These are phyloP conservation scores for Saccharomyces hybrid DNA, from an alignment of 1,139 yeast genomes.

Conservation along the genomic window DNA sequence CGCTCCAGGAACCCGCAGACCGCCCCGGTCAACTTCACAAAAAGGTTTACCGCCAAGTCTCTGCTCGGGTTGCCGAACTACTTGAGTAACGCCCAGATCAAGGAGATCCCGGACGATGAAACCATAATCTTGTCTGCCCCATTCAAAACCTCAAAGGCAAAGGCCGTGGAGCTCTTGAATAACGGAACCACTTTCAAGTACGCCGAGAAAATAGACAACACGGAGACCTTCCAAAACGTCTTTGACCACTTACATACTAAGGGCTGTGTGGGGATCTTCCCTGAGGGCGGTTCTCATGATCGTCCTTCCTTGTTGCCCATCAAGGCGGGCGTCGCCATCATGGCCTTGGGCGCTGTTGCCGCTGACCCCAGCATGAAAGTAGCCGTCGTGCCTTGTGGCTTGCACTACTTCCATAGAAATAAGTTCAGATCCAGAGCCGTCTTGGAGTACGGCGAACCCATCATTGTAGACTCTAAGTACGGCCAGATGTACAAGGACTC, in stretches of 20 bases:
- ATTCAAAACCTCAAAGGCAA: slow-evolving; percentile 32
- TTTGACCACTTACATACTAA: slow-evolving; percentile 52
- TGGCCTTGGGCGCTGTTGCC: slow-evolving; percentile 71
- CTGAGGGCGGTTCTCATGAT: slow-evolving; percentile 68
- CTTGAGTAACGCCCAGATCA: slow-evolving; percentile 52
- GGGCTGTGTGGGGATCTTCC: slow-evolving; percentile 60
- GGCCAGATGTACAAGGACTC: slow-evolving; percentile 48
- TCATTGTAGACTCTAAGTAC: slow-evolving; percentile 42
- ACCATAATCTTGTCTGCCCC: slow-evolving; percentile 44
- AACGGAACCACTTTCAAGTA: slow-evolving; percentile 46
- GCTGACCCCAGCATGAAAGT: slow-evolving; percentile 49
- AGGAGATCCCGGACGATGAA: slow-evolving; percentile 45
- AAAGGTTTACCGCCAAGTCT: slow-evolving; percentile 40
- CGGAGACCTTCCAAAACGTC: slow-evolving; percentile 51
- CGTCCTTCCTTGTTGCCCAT: slow-evolving; percentile 64
- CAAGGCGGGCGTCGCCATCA: slow-evolving; percentile 74
- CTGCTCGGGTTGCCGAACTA: slow-evolving; percentile 54
- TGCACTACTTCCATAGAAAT: slow-evolving; percentile 71
- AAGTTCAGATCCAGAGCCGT: slow-evolving; percentile 73
- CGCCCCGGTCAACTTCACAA: slow-evolving; percentile 33
- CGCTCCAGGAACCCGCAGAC: slow-evolving; percentile 6
- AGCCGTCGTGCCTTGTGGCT: slow-evolving; percentile 63
- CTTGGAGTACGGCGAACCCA: slow-evolving; percentile 65
- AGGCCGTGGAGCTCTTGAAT: slow-evolving; percentile 34
- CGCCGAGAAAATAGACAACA: slow-evolving; percentile 60